phyloP scores from a whole-genome alignment of 257 asterid species.

The Gardenia jasminoides region DNA sequence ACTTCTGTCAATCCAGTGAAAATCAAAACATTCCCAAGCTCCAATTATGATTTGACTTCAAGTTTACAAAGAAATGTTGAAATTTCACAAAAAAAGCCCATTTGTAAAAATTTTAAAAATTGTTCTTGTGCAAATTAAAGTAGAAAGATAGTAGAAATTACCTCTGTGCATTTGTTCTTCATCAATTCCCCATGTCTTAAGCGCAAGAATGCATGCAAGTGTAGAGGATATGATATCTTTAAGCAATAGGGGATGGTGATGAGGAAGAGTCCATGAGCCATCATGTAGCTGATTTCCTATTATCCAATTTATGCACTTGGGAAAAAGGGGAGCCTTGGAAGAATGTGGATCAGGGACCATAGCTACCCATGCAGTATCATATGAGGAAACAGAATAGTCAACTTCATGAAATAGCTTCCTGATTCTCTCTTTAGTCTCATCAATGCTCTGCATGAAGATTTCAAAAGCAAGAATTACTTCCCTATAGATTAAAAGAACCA shows the following conservation, averaged over 20 bases:
- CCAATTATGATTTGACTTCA: no score
- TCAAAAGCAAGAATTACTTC: constrained; percentile 16
- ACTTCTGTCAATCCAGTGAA: constrained; percentile 8
- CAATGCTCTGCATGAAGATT: constrained; percentile 39
- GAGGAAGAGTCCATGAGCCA: constrained; percentile 93
- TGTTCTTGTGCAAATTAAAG: not conserved
- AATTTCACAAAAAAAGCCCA: no score
- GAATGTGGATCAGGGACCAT: constrained; percentile 90
- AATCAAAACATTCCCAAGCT: not conserved
- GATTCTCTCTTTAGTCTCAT: constrained; percentile 57
- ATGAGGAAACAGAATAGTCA: constrained; percentile 67
- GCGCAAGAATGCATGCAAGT: constrained; percentile 84
- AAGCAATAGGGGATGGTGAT: constrained; percentile 49
- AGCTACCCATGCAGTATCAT: constrained; percentile 98
- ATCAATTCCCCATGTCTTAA: constrained; percentile 77
- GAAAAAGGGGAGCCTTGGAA: constrained; percentile 59
- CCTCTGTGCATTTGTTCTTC: constrained; percentile 62
- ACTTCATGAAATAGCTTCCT: constrained; percentile 43
- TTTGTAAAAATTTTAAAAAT: no score
- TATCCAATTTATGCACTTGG: constrained; percentile 69
- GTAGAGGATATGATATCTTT: constrained; percentile 82
- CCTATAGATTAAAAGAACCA: not conserved
- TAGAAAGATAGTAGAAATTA: constrained; percentile 13
- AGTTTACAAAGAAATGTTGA: no score
- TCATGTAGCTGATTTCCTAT: constrained; percentile 65